Percentiles rank a stretch among this genome's conserved stretches.
These are phyloP conservation scores for Coffea humblotiana DNA, from an alignment of 305 asterid species.

Conservation along the genomic window DNA sequence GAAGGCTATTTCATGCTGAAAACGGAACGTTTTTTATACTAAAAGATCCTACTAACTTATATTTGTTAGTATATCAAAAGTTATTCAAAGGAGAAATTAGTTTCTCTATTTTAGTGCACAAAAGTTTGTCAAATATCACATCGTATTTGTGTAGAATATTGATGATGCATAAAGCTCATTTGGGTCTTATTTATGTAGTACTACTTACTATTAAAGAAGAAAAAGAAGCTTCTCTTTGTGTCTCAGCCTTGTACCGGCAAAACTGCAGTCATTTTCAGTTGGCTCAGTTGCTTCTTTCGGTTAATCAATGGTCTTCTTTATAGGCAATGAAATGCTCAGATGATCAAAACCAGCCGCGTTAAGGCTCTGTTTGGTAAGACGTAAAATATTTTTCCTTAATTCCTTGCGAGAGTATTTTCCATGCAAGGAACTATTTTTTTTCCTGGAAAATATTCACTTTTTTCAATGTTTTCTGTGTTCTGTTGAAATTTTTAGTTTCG, in stretches of 20 bases:
- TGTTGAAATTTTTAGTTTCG: too few relatives aligned
- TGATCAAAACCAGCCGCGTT: background rate
- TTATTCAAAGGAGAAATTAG: background rate
- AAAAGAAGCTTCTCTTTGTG: background rate
- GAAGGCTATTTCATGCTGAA: too few relatives aligned
- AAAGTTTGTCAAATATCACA: background rate
- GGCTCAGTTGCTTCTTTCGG: background rate
- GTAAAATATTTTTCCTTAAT: too few relatives aligned
- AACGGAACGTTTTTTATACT: too few relatives aligned
- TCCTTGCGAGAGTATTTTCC: too few relatives aligned
- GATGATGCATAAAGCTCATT: background rate
- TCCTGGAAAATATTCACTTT: too few relatives aligned
- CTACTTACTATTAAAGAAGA: too few relatives aligned
- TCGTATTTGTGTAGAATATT: too few relatives aligned
- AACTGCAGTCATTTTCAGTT: background rate
- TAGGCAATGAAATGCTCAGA: background rate
- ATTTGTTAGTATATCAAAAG: background rate
- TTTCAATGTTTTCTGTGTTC: too few relatives aligned
- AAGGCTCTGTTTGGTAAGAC: too few relatives aligned
- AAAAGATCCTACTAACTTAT: too few relatives aligned
- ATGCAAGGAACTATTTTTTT: too few relatives aligned
- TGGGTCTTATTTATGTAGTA: background rate
- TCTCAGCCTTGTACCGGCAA: background rate
- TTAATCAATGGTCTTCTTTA: conserved; percentile 1
- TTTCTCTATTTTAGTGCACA: background rate